phyloP scores from a whole-genome alignment of 2,329 filamentous ascomycete species.

The Monilinia aucupariae region DNA sequence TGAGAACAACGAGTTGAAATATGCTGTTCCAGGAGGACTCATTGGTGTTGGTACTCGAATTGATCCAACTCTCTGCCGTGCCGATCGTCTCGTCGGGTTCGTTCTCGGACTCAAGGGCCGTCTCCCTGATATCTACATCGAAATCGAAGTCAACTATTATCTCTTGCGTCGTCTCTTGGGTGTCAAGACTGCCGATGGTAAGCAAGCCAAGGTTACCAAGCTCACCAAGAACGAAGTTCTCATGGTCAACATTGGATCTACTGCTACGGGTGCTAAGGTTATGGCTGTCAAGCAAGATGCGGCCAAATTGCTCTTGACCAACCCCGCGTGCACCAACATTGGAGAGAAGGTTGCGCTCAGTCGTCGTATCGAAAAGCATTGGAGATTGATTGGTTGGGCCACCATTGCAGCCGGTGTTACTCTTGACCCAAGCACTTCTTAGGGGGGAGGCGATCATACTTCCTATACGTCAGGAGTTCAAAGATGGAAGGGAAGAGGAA shows the following conservation, averaged over 20 bases:
- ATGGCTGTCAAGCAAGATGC: constrained; percentile 96
- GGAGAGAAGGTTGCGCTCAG: constrained; percentile 97
- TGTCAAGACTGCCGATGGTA: constrained; percentile 96
- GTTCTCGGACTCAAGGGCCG: constrained; percentile 91
- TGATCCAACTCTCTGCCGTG: constrained; percentile 95
- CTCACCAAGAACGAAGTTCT: constrained; percentile 97
- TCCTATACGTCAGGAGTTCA: background rate
- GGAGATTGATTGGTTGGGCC: constrained; percentile 90
- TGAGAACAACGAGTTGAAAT: constrained; percentile 97
- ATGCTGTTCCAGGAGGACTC: constrained; percentile 92
- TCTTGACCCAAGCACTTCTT: constrained; percentile 34
- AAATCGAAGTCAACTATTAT: constrained; percentile 99
- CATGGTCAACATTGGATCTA: constrained; percentile 99
- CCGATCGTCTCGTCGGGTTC: constrained; percentile 97
- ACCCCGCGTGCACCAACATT: constrained; percentile 91
- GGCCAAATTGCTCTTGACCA: constrained; percentile 88
- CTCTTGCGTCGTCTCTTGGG: constrained; percentile 87
- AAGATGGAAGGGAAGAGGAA: background rate
- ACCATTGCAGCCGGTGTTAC: constrained; percentile 43
- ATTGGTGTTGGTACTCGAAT: constrained; percentile 98
- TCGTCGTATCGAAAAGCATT: constrained; percentile 98
- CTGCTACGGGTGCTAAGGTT: constrained; percentile 95
- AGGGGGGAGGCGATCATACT: constrained; percentile 6
- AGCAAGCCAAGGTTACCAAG: constrained; percentile 99
- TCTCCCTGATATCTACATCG: constrained; percentile 93